A percentile compares a stretch with the other conserved stretches of the same genome.
Conservation (phyloP, 192 early-diverging fungal genomes). For the Coemansia sp. region DNA sequence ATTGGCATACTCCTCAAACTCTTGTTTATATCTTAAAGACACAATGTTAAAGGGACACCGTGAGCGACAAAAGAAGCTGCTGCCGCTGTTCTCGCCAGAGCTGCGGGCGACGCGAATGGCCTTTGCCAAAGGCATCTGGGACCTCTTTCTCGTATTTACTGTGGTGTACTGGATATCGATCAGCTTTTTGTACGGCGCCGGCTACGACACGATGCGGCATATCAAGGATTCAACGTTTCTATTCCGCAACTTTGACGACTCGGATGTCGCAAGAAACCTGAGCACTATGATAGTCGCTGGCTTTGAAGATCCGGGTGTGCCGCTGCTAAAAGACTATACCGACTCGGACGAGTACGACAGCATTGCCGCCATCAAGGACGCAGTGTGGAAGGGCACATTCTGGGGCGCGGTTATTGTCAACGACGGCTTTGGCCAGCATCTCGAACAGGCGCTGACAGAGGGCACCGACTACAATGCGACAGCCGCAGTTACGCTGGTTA, state of each 20-base stretch:
- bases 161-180: slow-evolving; percentile 48
- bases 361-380: slow-evolving; percentile 12
- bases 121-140: slow-evolving; percentile 43
- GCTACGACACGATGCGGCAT: slow-evolving; percentile 44
- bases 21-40: background rate
- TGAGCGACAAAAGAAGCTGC: slow-evolving; percentile 38
- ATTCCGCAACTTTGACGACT: slow-evolving; percentile 40
- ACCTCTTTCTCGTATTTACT: slow-evolving; percentile 36
- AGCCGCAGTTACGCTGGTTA: slow-evolving; percentile 24
- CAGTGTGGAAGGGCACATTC: slow-evolving; percentile 40
- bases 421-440: slow-evolving; percentile 38
- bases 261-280: slow-evolving; percentile 7
- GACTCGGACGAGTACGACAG: slow-evolving; percentile 3
- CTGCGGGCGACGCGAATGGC: slow-evolving; percentile 43
- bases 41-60: slow-evolving; percentile 25
- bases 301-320: slow-evolving; percentile 13
- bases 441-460: slow-evolving; percentile 15
- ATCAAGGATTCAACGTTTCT: slow-evolving; percentile 35
- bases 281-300: slow-evolving; percentile 20
- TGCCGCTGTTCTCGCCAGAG: slow-evolving; percentile 47
- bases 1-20: background rate
- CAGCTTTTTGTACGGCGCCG: slow-evolving; percentile 42
- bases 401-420: slow-evolving; percentile 44
- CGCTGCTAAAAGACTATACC: slow-evolving; percentile 15
- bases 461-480: slow-evolving; percentile 31